These are phyloP conservation scores for Sporisorium graminicola DNA, from an alignment of 1,284 basidiomycete genomes.

Conservation along the genomic window DNA sequence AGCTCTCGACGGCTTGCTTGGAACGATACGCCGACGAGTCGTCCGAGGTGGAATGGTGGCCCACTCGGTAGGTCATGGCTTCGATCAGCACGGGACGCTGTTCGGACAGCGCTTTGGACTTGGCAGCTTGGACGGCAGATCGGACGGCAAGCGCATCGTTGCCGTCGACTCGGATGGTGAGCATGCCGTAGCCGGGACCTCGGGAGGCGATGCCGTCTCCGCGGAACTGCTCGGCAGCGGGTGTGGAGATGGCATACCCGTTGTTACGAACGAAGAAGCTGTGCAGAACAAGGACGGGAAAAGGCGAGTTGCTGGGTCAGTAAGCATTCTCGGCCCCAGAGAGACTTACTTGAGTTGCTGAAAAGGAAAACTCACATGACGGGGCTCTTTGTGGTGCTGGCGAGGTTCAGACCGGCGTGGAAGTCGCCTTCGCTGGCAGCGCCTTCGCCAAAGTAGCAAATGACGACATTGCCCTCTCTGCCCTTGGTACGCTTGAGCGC, in stretches of 20 bases:
- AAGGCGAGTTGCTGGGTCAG: conserved; percentile 2
- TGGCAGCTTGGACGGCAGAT: conserved; percentile 82
- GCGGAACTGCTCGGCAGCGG: conserved; percentile 84
- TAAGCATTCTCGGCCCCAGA: background rate
- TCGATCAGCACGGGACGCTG: conserved; percentile 85
- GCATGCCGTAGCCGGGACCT: conserved; percentile 90
- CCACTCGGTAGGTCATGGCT: conserved; percentile 74
- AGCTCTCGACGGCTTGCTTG: conserved; percentile 56
- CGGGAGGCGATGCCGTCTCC: conserved; percentile 74
- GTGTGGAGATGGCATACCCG: conserved; percentile 95
- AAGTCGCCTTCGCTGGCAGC: conserved; percentile 75
- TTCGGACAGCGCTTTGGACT: conserved; percentile 80
- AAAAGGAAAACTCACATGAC: conserved; percentile 48
- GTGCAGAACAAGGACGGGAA: conserved; percentile 71
- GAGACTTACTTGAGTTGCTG: background rate
- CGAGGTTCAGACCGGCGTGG: conserved; percentile 73
- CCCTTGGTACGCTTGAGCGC: conserved; percentile 84
- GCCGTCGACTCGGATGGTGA: conserved; percentile 79
- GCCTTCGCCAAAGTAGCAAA: conserved; percentile 88
- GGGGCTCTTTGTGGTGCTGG: conserved; percentile 58
- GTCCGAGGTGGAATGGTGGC: conserved; percentile 95
- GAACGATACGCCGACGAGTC: conserved; percentile 87
- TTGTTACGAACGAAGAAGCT: conserved; percentile 78
- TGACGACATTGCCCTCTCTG: conserved; percentile 77
- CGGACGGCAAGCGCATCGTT: conserved; percentile 92